These are phyloP conservation scores for Boletus semigastroideus DNA, from an alignment of 1,284 basidiomycete genomes.

Conservation along the genomic window DNA sequence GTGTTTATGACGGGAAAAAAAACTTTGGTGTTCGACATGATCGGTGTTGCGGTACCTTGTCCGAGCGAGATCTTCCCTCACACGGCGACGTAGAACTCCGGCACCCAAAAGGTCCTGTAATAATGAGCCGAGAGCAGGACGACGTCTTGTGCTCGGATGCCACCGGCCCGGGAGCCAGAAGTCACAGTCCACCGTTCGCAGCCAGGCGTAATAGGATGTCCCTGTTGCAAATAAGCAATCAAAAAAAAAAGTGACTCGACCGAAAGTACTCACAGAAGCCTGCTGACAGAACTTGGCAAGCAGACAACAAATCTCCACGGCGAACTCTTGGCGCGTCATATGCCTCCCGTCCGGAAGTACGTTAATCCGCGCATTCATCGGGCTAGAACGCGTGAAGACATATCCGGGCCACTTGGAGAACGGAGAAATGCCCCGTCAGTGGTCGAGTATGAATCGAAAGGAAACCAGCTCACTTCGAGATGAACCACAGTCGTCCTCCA, in stretches of 20 bases:
- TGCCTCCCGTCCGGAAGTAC: background rate
- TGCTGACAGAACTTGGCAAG: background rate
- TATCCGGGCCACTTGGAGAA: background rate
- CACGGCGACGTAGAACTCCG: too few relatives aligned
- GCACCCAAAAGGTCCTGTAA: too few relatives aligned
- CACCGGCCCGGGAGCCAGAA: too few relatives aligned
- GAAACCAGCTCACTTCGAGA: background rate
- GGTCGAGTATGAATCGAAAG: background rate
- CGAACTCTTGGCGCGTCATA: background rate
- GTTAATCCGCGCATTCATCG: background rate
- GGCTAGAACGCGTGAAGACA: rapidly evolving
- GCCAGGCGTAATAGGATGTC: background rate
- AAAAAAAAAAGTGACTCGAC: background rate
- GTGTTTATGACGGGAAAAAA: too few relatives aligned
- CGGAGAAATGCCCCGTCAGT: background rate
- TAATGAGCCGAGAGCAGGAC: too few relatives aligned
- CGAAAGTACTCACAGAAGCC: background rate
- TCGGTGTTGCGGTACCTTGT: too few relatives aligned
- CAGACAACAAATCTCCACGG: background rate
- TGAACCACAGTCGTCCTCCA: background rate
- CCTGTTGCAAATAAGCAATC: background rate
- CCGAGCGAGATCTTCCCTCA: too few relatives aligned
- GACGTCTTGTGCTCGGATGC: too few relatives aligned
- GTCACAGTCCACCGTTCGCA: too few relatives aligned
- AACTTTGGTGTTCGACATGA: too few relatives aligned